These are phyloP conservation scores for Cladorrhinum sp. DNA, from an alignment of 2,329 filamentous ascomycete genomes.

Conservation along the genomic window DNA sequence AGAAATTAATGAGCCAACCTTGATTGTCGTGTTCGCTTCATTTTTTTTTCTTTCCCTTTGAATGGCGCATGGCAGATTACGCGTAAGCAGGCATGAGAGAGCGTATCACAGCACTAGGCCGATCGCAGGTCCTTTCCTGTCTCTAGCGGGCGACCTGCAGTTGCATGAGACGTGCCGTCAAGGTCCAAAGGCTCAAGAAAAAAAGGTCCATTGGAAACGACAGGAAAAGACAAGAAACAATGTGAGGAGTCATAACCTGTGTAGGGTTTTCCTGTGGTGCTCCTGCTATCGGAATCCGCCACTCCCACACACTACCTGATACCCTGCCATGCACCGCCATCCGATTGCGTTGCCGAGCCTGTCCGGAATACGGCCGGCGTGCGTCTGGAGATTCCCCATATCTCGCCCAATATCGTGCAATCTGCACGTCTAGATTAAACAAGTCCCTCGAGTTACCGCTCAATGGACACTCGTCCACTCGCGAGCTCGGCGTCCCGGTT, in stretches of 20 bases:
- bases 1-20: not conserved
- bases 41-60: not conserved
- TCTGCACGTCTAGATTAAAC: slow-evolving; percentile 9
- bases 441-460: slow-evolving; percentile 5
- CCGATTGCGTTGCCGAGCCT: slow-evolving; percentile 4
- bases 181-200: not conserved
- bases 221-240: not conserved
- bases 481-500: not conserved
- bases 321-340: slow-evolving; percentile 8
- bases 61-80: slow-evolving; percentile 8
- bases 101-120: slow-evolving; percentile 12
- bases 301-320: slow-evolving; percentile 6
- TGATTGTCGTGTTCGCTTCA: slow-evolving; percentile 8
- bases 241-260: slow-evolving; percentile 14
- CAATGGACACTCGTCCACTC: not conserved
- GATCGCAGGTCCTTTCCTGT: slow-evolving; percentile 1
- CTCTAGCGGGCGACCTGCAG: not conserved
- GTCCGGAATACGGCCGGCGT: slow-evolving; percentile 13
- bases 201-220: not conserved
- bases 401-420: slow-evolving; percentile 16
- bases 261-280: not conserved
- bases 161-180: slow-evolving; percentile 9
- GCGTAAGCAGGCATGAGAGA: slow-evolving; percentile 11
- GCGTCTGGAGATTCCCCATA: slow-evolving; percentile 7
- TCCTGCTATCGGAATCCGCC: not conserved